Conservation (phyloP, 139 green algal species). For the Chlorella sp. region DNA sequence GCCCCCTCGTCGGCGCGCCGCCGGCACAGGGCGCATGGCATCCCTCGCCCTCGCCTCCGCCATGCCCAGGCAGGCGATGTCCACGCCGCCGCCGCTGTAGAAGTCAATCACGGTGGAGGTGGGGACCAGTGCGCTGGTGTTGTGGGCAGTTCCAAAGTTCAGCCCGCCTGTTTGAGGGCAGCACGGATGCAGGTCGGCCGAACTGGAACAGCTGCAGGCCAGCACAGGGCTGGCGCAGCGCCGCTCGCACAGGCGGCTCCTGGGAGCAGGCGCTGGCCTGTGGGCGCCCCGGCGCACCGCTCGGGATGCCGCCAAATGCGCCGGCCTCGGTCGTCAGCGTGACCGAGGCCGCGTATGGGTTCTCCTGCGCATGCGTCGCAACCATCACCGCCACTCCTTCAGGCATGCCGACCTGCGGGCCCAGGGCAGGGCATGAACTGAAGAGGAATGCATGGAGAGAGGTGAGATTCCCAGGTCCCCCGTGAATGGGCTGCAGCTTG, state of each 20-base stretch:
- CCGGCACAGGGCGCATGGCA: neutral
- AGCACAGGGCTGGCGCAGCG: too few relatives aligned
- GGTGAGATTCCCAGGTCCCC: neutral
- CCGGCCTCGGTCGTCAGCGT: slow-evolving; percentile 50
- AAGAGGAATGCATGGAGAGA: neutral
- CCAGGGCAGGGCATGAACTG: too few relatives aligned
- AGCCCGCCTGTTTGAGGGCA: too few relatives aligned
- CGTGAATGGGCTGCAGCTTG: neutral
- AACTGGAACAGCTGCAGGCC: too few relatives aligned
- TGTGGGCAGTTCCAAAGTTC: slow-evolving; percentile 45
- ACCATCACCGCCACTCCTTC: slow-evolving; percentile 50
- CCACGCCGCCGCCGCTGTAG: slow-evolving; percentile 55
- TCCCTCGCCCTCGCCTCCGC: slow-evolving; percentile 35
- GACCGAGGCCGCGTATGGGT: slow-evolving; percentile 24
- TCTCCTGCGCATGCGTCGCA: slow-evolving; percentile 37
- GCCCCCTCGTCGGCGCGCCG: neutral
- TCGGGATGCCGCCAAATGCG: slow-evolving; percentile 47
- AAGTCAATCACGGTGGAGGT: slow-evolving; percentile 51
- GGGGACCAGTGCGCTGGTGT: slow-evolving; percentile 28
- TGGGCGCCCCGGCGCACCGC: too few relatives aligned
- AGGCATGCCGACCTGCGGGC: neutral
- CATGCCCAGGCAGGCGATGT: slow-evolving; percentile 51
- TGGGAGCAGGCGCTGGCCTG: too few relatives aligned
- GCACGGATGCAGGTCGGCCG: too few relatives aligned
- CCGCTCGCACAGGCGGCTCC: too few relatives aligned